Percentiles rank a stretch among this genome's conserved stretches.
Evolutionary conservation across 768 basidiomycete genomes (phyloP).

Genomic region (Auriculariales sp.): DNA sequence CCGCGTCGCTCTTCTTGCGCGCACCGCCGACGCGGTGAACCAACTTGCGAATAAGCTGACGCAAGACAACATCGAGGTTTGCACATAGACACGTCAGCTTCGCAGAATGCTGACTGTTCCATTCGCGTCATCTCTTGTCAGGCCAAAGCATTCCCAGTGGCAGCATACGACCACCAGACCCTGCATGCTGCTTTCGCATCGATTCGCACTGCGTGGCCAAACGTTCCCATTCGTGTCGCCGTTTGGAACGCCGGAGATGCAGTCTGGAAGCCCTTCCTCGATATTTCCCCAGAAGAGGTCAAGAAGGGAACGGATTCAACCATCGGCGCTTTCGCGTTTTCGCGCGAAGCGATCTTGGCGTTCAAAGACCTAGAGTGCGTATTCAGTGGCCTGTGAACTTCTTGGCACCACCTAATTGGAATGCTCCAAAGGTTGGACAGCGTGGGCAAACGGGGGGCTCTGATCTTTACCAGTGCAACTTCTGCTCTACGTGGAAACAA

Average conservation of each 20-base stretch:
- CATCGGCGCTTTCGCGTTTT: slow-evolving; percentile 47
- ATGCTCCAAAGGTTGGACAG: slow-evolving; percentile 11
- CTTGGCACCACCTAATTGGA: background rate
- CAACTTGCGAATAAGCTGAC: slow-evolving; percentile 42
- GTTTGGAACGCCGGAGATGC: slow-evolving; percentile 48
- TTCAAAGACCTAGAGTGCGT: slow-evolving; percentile 28
- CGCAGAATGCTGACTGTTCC: no score
- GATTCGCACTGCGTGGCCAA: slow-evolving; percentile 33
- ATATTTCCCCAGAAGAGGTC: slow-evolving; percentile 44
- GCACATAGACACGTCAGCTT: no score
- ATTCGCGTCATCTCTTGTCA: no score
- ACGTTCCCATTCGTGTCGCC: slow-evolving; percentile 34
- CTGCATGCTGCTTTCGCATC: slow-evolving; percentile 33
- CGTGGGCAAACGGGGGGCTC: slow-evolving; percentile 42
- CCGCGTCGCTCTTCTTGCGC: slow-evolving; percentile 49
- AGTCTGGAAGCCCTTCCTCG: slow-evolving; percentile 54
- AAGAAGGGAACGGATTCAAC: slow-evolving; percentile 34
- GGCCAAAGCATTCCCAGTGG: slow-evolving; percentile 44
- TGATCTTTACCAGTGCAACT: slow-evolving; percentile 66
- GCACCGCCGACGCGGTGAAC: slow-evolving; percentile 38
- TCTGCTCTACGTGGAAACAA: slow-evolving; percentile 49
- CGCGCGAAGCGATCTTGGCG: slow-evolving; percentile 42
- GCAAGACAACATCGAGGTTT: slow-evolving; percentile 38
- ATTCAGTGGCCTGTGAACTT: background rate
- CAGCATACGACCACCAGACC: slow-evolving; percentile 19